Evolutionary conservation across 257 asterid genomes (phyloP).

Genomic region (Agastache rugosa): DNA sequence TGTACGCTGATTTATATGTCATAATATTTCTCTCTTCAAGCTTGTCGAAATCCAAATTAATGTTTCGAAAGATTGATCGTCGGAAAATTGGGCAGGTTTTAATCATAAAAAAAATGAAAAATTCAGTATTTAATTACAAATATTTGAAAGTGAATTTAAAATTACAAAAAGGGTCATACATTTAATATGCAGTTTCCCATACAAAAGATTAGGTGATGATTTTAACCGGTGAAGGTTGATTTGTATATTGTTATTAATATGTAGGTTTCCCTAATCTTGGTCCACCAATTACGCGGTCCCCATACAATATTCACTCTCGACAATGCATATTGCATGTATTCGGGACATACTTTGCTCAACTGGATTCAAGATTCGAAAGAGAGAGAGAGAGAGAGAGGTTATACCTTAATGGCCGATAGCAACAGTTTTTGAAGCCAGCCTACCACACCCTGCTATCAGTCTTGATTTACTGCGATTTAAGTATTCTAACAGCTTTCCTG

Average conservation of each 20-base stretch:
- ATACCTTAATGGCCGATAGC: slow-evolving; percentile 19
- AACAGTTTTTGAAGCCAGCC: neutral
- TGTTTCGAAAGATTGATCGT: too few species aligned
- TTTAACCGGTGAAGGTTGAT: slow-evolving; percentile 20
- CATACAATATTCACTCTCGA: neutral
- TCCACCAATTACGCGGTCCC: slow-evolving; percentile 12
- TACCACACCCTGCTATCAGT: neutral
- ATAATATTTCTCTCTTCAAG: too few species aligned
- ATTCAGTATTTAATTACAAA: too few species aligned
- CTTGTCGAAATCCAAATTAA: too few species aligned
- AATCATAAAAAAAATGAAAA: too few species aligned
- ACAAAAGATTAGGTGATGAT: neutral
- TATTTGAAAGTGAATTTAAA: too few species aligned
- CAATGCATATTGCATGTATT: slow-evolving; percentile 3
- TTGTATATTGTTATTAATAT: neutral
- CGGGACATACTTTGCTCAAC: slow-evolving; percentile 3
- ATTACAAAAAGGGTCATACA: too few species aligned
- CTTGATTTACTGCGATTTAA: slow-evolving; percentile 10
- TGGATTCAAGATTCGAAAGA: slow-evolving; percentile 27
- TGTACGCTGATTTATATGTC: too few species aligned
- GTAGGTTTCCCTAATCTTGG: slow-evolving; percentile 11
- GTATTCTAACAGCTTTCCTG: slow-evolving; percentile 10
- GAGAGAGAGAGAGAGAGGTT: slow-evolving; percentile 7
- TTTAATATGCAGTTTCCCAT: too few species aligned
- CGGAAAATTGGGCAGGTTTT: too few species aligned